Conservation (phyloP, 257 asterid species). For the Penstemon barbatus region DNA sequence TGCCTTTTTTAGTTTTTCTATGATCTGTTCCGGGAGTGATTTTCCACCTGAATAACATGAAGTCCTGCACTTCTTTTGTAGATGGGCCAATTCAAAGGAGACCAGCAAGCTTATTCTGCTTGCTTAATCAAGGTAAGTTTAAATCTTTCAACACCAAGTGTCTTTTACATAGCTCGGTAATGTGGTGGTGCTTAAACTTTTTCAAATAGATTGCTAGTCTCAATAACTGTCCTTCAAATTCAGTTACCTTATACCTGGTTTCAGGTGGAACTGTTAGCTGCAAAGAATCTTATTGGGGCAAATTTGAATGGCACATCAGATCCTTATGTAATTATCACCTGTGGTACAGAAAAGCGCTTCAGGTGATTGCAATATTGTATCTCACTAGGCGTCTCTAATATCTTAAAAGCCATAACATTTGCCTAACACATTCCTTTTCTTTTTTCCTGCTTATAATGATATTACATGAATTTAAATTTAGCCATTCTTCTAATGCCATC, state of each 20-base stretch:
- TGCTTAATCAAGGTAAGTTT: constrained; percentile 67
- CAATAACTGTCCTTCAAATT: constrained; percentile 17
- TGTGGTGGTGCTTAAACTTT: constrained; percentile 14
- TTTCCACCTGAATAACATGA: constrained; percentile 77
- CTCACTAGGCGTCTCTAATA: constrained; percentile 24
- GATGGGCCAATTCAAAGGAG: constrained; percentile 71
- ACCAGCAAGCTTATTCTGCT: constrained; percentile 59
- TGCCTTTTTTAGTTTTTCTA: constrained; percentile 10
- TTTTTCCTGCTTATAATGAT: not conserved
- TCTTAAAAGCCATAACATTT: constrained; percentile 11
- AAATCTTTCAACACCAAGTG: constrained; percentile 2
- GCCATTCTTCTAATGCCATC: constrained; percentile 16
- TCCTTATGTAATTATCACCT: constrained; percentile 89
- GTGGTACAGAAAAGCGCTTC: constrained; percentile 86
- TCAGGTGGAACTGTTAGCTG: constrained; percentile 90
- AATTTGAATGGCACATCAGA: constrained; percentile 94
- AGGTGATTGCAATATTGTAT: constrained; percentile 58
- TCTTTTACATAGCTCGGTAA: constrained; percentile 12
- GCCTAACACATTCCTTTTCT: not conserved
- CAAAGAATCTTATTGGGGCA: constrained; percentile 90
- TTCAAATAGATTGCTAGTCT: constrained; percentile 18
- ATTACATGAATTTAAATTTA: constrained; percentile 5
- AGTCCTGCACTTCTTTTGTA: constrained; percentile 89
- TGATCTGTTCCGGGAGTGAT: constrained; percentile 44
- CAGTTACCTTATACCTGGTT: constrained; percentile 17